phyloP scores from a whole-genome alignment of 352 stramenopile species.

The Thalassiosira ordinaria region DNA sequence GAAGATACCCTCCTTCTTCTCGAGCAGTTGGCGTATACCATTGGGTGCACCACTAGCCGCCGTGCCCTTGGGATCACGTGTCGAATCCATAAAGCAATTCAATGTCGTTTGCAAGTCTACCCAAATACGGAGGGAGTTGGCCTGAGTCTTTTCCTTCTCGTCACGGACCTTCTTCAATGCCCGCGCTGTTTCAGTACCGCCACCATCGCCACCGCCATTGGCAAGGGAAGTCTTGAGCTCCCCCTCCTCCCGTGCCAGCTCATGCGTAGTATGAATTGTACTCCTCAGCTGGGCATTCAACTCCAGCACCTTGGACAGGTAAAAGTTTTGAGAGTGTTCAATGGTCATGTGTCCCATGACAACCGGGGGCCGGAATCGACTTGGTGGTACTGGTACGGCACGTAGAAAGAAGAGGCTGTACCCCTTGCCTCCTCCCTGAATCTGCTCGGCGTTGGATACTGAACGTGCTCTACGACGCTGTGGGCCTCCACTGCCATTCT shows the following conservation, averaged over 20 bases:
- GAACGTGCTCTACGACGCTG: no score
- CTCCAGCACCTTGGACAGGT: conserved; percentile 93
- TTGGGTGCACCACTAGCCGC: conserved; percentile 67
- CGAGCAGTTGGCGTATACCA: conserved; percentile 97
- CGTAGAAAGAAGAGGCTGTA: conserved; percentile 96
- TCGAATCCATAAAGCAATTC: conserved; percentile 90
- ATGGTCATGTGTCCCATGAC: conserved; percentile 94
- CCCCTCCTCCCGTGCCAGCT: conserved; percentile 86
- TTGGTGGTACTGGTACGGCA: conserved; percentile 94
- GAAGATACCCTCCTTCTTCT: conserved; percentile 99
- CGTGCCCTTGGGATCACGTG: conserved; percentile 81
- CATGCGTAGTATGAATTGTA: conserved; percentile 40
- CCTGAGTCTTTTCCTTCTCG: conserved; percentile 87
- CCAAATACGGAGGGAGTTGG: conserved; percentile 93
- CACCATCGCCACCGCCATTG: conserved; percentile 66
- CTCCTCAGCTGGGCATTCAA: conserved; percentile 89
- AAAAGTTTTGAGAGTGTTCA: conserved; percentile 97
- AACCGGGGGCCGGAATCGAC: conserved; percentile 97
- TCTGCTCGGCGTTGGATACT: conserved; percentile 44
- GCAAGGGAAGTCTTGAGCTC: conserved; percentile 84
- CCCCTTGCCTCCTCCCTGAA: conserved; percentile 71
- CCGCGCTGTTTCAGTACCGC: conserved; percentile 28
- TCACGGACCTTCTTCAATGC: conserved; percentile 54
- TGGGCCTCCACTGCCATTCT: no score
- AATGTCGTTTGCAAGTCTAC: conserved; percentile 96